Evolutionary conservation across 2,329 filamentous ascomycete genomes (phyloP).

Genomic region (Fusarium begoniae): DNA sequence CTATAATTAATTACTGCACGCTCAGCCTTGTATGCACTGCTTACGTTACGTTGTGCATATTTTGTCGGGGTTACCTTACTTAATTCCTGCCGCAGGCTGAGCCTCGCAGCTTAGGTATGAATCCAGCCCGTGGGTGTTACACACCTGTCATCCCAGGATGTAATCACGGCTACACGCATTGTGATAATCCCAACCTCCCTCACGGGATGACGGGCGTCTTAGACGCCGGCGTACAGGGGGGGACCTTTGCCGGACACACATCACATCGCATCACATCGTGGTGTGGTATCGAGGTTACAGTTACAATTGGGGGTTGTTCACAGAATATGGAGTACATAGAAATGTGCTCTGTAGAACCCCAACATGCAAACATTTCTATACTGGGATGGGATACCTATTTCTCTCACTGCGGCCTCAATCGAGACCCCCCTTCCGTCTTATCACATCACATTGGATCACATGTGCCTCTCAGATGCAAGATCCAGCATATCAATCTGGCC

Average conservation of each 20-base stretch:
- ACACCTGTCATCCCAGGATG: constrained; percentile 9
- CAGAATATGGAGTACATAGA: background rate
- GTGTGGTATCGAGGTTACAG: constrained; percentile 4
- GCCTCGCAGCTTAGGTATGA: constrained; percentile 31
- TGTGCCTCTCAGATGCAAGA: constrained; percentile 19
- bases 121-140: constrained; percentile 19
- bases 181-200: background rate
- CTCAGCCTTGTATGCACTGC: constrained; percentile 23
- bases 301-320: background rate
- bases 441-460: constrained; percentile 8
- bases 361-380: background rate
- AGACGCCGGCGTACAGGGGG: constrained; percentile 4
- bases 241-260: background rate
- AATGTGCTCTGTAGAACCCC: background rate
- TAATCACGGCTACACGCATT: constrained; percentile 5
- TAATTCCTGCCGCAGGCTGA: constrained; percentile 6
- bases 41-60: constrained; percentile 23
- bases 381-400: background rate
- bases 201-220: constrained; percentile 17
- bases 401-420: constrained; percentile 13
- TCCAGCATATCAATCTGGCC: constrained; percentile 31
- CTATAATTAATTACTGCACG: background rate
- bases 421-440: constrained; percentile 5
- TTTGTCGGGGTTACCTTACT: background rate
- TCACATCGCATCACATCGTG: constrained; percentile 7